These are phyloP conservation scores for Phytophthora brassicae DNA, from an alignment of 352 stramenopile genomes.

Conservation along the genomic window DNA sequence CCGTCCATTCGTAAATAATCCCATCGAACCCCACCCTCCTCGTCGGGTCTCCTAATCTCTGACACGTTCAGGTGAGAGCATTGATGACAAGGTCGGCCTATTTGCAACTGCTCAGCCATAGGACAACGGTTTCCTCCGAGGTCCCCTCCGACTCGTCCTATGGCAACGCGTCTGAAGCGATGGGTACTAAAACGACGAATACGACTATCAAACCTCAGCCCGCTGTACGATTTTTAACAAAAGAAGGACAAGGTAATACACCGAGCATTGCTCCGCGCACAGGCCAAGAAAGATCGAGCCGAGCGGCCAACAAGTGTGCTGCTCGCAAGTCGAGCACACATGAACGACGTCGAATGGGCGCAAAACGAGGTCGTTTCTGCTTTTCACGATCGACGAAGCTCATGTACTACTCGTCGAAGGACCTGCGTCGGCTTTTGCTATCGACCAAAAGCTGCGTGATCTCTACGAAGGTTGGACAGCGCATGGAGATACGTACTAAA, in stretches of 20 bases:
- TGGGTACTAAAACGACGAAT: no score
- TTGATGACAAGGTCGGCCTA: no score
- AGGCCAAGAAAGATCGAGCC: background rate
- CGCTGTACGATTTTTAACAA: background rate
- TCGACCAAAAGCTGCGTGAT: slow-evolving; percentile 21
- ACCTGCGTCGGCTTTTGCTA: slow-evolving; percentile 6
- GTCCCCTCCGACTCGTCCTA: background rate
- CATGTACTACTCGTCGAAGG: slow-evolving; percentile 14
- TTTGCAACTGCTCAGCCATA: no score
- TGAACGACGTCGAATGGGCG: slow-evolving; percentile 5
- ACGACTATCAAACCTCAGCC: background rate
- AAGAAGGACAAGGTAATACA: slow-evolving; percentile 1
- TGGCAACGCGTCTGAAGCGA: background rate
- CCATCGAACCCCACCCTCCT: no score
- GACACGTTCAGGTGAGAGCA: no score
- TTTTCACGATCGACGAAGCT: slow-evolving; percentile 14
- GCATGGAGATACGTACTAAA: background rate
- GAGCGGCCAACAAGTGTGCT: background rate
- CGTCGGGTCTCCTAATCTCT: no score
- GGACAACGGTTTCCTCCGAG: no score
- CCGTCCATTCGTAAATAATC: no score
- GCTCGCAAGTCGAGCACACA: background rate
- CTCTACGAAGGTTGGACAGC: slow-evolving; percentile 1
- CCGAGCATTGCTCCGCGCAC: slow-evolving; percentile 1
- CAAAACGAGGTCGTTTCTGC: slow-evolving; percentile 9